These are phyloP conservation scores for Fraxinus americana DNA, from an alignment of 257 asterid species.

Conservation along the genomic window DNA sequence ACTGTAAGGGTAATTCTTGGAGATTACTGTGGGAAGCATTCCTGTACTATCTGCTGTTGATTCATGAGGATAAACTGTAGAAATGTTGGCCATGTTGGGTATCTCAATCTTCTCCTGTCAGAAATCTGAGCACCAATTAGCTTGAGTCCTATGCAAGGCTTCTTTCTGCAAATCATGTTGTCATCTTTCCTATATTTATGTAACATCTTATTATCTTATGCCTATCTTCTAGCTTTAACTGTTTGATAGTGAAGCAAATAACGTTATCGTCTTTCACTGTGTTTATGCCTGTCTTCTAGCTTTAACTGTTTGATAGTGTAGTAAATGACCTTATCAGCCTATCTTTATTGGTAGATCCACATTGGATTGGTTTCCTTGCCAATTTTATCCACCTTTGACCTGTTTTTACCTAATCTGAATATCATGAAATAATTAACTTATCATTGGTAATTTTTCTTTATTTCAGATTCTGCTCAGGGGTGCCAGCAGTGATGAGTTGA, in stretches of 20 bases:
- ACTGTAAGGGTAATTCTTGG: neutral
- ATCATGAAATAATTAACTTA: neutral
- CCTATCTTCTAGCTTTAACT: slow-evolving; percentile 7
- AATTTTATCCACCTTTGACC: slow-evolving; percentile 5
- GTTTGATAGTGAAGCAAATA: slow-evolving; percentile 5
- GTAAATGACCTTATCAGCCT: neutral
- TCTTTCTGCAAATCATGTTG: neutral
- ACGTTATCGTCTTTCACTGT: too few relatives aligned
- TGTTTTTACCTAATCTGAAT: neutral
- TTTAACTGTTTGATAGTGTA: slow-evolving; percentile 10
- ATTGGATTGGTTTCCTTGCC: slow-evolving; percentile 10
- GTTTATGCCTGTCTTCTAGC: neutral
- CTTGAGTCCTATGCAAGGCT: neutral
- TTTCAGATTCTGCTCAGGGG: slow-evolving; percentile 77
- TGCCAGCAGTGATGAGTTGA: slow-evolving; percentile 74
- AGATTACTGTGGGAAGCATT: neutral
- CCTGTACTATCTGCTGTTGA: neutral
- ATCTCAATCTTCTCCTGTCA: neutral
- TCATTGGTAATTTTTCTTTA: slow-evolving; percentile 15
- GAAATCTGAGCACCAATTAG: neutral
- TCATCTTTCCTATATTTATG: neutral
- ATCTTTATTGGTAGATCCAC: slow-evolving; percentile 13
- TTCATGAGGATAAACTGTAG: neutral
- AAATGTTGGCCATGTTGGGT: neutral
- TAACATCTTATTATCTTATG: neutral